Base-by-base conservation (phyloP, 306 rosid genomes). In the Pyrus communis region DNA sequence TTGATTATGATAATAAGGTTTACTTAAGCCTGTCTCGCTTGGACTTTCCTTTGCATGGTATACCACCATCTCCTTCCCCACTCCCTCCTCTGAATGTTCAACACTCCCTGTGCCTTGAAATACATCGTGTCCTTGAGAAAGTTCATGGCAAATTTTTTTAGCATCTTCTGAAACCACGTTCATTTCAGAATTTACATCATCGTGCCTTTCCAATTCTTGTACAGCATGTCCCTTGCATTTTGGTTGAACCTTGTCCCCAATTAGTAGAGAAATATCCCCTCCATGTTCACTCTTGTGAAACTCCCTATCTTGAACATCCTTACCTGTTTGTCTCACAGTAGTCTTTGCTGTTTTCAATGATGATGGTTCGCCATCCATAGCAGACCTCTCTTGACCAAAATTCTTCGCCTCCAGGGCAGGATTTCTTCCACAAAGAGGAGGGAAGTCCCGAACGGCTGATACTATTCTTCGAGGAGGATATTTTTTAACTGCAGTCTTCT, bases 361-460 rank as follows among this genome's bases (percentile, higher is more conserved):
- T 68, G 78, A 75, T 5, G 65, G 49, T 79, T 52, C 65, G 19
- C 70, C 88, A 81, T 58, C 83, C 67, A 80, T 60, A 51, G 70
- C 66, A 49, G 75, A 64, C 58, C 51, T 77, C 67, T 75, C 87
- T 67, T 64, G 79, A 83, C 71, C 77, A 46, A 59, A 61, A 74
- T 40, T 67, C 30, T 31, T 75, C 45, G 79, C 69, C 75, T 76
- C 76, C 65, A 54, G 30, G 68, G 78, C 64, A 77, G 88, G 89
- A 81, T 83, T 83, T 65, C 83, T 85, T 76, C 98, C 97, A 65
- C 98, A 95, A 12, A 77, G 75, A 79, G 75, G 89, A 69, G 97
- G 99, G 62, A 88, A 90, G 78, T 82, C 81, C 79, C 99, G 86
- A 64, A 83, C 33, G 49, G 97, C 99, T 60, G 96, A 89, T 80